Base-by-base conservation (phyloP, 1,139 yeast genomes). In the Pichia cactophila region DNA sequence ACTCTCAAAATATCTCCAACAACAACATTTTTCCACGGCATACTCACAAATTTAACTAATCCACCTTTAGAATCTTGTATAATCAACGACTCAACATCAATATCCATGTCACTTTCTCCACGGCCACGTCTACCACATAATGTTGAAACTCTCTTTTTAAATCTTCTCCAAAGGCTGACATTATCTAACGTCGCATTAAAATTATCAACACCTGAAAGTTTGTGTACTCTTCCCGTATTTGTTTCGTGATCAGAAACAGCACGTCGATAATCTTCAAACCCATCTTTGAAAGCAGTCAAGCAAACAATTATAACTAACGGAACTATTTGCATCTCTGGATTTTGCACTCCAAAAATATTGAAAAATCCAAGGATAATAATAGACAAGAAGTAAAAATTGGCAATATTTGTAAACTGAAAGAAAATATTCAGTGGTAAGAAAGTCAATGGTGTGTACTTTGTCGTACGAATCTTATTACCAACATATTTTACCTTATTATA, bases 271-370 rank as follows among this genome's bases (percentile, higher is more conserved):
- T 78, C 83, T 64, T 78, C 83, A 46, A 78, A 66, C 3, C 78
- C 83, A 59, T 78, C 83, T 58, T 77, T 77, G 44, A 74, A 61
- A 2, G 81, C 81, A 0, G 83, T 78, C 45, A 78, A 69, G 2
- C 68, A 60, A 14, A 78, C 80, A 65, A 78, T 78, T 37, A 77
- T 81, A 61, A 78, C 77, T 59, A 78, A 71, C 1, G 83, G 83
- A 23, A 78, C 82, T 5, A 81, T 80, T 5, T 79, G 74, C 56
- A 78, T 62, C 0, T 67, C 77, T 0, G 83, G 83, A 41, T 69
- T 68, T 12, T 81, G 81, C 41, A 78, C 83, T 40, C 83, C 83
- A 57, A 78, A 78, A 17, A 78, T 77, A 45, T 71, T 71, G 56
- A 78, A 72, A 65, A 50, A 64, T 16, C 83, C 83, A 52, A 79